phyloP scores from a whole-genome alignment of 2,329 filamentous ascomycete species.

The Colletotrichum viniferum region DNA sequence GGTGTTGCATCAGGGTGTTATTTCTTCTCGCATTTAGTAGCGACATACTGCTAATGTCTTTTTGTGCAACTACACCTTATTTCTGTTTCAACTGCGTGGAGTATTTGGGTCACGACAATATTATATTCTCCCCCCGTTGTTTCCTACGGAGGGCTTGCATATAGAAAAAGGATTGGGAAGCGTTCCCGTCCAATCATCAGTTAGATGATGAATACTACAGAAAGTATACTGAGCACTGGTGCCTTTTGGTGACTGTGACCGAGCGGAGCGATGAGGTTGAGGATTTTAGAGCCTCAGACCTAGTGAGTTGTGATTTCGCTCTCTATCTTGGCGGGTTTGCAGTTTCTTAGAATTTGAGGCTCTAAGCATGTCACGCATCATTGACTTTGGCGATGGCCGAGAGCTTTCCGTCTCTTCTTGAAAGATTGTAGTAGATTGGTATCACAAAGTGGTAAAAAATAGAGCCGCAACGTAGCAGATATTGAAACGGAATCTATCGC shows the following conservation, averaged over 20 bases:
- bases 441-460: not conserved
- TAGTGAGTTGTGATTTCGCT: not conserved
- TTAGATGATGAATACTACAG: conserved; percentile 20
- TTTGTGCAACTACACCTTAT: conserved; percentile 8
- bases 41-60: conserved; percentile 22
- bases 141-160: not conserved
- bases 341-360: not conserved
- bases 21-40: conserved; percentile 21
- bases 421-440: not conserved
- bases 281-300: not conserved
- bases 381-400: not conserved
- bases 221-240: not conserved
- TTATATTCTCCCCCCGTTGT: not conserved
- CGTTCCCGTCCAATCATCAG: not conserved
- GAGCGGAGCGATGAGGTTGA: not conserved
- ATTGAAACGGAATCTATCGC: conserved; percentile 32
- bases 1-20: conserved; percentile 13
- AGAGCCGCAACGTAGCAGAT: not conserved
- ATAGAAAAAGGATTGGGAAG: conserved; percentile 10
- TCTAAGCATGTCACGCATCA: not conserved
- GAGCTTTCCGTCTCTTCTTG: not conserved
- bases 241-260: not conserved
- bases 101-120: conserved; percentile 21
- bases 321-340: not conserved
- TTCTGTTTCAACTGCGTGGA: conserved; percentile 19